phyloP scores from a whole-genome alignment of 2,329 filamentous ascomycete species.

The Daldinia eschscholtzii region DNA sequence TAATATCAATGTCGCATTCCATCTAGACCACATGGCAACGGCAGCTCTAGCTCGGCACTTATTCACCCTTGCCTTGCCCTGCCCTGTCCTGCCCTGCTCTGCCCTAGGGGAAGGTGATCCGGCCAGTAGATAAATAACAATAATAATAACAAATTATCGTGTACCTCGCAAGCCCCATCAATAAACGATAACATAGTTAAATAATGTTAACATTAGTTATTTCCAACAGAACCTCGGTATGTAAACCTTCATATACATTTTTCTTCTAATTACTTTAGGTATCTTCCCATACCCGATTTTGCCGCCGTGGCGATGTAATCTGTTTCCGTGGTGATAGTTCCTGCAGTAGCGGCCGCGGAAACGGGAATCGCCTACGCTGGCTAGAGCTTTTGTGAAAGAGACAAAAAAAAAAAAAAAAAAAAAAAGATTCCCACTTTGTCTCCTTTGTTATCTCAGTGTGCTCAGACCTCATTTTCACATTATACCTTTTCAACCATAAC shows the following conservation, averaged over 20 bases:
- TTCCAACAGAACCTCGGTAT: constrained; percentile 7
- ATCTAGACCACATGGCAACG: constrained; percentile 25
- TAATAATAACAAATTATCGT: background rate
- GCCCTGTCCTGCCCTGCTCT: constrained; percentile 7
- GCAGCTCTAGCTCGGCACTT: constrained; percentile 37
- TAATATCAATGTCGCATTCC: constrained; percentile 21
- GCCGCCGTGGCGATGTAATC: constrained; percentile 13
- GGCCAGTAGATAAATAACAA: background rate
- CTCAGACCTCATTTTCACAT: too few species aligned
- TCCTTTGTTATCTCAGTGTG: constrained; percentile 2
- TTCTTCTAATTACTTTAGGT: background rate
- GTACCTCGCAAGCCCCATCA: constrained; percentile 22
- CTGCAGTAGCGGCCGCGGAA: constrained; percentile 40
- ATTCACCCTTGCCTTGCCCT: constrained; percentile 3
- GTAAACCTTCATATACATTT: constrained; percentile 11
- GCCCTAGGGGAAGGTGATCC: background rate
- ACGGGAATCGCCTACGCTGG: constrained; percentile 22
- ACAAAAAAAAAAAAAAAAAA: constrained; percentile 19
- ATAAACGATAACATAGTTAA: background rate
- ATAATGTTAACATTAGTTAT: constrained; percentile 14
- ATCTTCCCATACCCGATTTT: constrained; percentile 29
- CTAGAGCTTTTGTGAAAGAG: constrained; percentile 4
- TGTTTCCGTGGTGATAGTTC: constrained; percentile 35
- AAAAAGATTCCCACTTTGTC: constrained; percentile 10
- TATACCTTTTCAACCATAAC: too few species aligned